These are phyloP conservation scores for Tolypocladium amazonense DNA, from an alignment of 2,329 filamentous ascomycete species.

Conservation along the genomic window DNA sequence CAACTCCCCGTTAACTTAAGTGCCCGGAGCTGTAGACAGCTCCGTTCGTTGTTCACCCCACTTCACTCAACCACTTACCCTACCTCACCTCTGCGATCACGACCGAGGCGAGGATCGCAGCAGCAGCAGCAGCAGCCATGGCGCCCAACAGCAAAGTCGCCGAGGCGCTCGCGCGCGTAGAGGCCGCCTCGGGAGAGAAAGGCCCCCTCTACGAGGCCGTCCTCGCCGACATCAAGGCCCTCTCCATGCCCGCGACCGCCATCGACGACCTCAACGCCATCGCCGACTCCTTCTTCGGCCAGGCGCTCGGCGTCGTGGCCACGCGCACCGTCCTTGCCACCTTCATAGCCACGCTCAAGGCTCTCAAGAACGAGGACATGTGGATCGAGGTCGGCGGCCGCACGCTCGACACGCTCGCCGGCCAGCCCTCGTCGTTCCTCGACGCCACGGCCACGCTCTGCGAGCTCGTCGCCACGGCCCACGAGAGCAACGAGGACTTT, in stretches of 20 bases:
- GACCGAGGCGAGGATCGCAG: not conserved
- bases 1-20: not conserved
- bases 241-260: conserved; percentile 28
- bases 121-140: conserved; percentile 16
- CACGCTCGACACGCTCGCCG: conserved; percentile 55
- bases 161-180: conserved; percentile 31
- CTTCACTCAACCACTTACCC: not conserved
- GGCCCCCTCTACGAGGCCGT: conserved; percentile 35
- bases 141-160: conserved; percentile 28
- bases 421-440: conserved; percentile 58
- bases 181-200: conserved; percentile 27
- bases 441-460: conserved; percentile 76
- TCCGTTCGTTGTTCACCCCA: not conserved
- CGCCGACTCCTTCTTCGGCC: conserved; percentile 54
- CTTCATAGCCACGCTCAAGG: conserved; percentile 54
- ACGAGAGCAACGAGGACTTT: conserved; percentile 77
- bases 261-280: conserved; percentile 55
- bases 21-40: not conserved
- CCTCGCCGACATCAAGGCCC: conserved; percentile 29
- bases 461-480: conserved; percentile 70
- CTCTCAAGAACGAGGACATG: conserved; percentile 49
- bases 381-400: conserved; percentile 68
- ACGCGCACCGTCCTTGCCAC: conserved; percentile 58
- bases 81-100: not conserved
- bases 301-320: conserved; percentile 65